Evolutionary conservation across 1,284 basidiomycete species (phyloP), one percentile per base, ranked within the genome.

Genomic region (Hypsizygus ulmarius): DNA sequence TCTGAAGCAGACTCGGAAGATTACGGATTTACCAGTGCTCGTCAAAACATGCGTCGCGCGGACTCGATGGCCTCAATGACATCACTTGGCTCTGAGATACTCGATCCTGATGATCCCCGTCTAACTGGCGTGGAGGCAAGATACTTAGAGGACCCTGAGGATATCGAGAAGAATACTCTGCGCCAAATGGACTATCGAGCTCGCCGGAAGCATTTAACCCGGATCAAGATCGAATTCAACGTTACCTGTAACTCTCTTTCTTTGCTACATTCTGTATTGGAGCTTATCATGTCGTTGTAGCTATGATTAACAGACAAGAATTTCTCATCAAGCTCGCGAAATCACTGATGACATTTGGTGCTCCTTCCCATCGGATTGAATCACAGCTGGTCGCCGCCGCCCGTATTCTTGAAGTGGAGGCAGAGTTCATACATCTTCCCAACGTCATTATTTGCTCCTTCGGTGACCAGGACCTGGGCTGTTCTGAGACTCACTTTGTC

Each of bases 361-460:
- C 91, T 12, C 92, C 91, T 1, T 91, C 89, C 30, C 92, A 94
- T 65, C 79, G 92, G 29, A 87, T 93, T 57, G 90, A 93, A 64
- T 82, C 85, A 7, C 91, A 93, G 64, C 77, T 95, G 9, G 72
- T 75, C 38, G 86, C 91, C 3, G 88, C 89, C 5, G 87, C 90
- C 1, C 76, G 82, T 15, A 90, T 93, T 47, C 78, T 94, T 10
- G 87, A 92, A 60, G 80, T 94, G 37, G 81, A 91, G 61, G 88
- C 87, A 29, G 85, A 88, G 60, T 90, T 90, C 59, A 82, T 88
- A 33, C 84, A 91, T 64, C 74, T 91, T 11, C 90, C 90, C 5
- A 81, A 79, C 9, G 81, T 91, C 57, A 87, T 93, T 51, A 89
- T 93, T 52, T 87, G 84, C 52, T 87, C 84, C 38, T 93, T 93